Evolutionary conservation across 805 yeast species (phyloP), one percentile per base, ranked within the genome.

Genomic region (Brettanomyces bruxellensis): DNA sequence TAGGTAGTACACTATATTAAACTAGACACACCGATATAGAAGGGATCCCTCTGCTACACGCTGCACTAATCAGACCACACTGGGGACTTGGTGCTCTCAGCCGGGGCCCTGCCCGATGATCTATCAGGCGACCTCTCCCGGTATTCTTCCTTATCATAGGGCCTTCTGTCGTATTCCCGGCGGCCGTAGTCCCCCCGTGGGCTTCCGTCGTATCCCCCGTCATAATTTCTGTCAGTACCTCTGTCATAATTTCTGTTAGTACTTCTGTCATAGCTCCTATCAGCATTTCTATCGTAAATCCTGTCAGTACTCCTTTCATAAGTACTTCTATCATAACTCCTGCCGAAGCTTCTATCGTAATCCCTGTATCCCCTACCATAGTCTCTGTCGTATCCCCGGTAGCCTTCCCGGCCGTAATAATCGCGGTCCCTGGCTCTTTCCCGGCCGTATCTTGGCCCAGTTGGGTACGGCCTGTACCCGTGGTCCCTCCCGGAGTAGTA

Each of bases 11-110:
- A 18, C 18, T 18, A 18, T 18, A 18, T 18, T 18, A 18, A 18
- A 18, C 18, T 9, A 28, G 7, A 28, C 32, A 28, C 32, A 28
- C 32, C 32, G 9, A 9, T 28, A 28, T 28, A 28, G 18, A 18
- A 18, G 18, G 18, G 18, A 18, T 18, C 18, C 18, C 18, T 18
- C 18, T 28, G 11, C 32, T 28, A 28, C 32, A 28, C 32, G 9
- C 11, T 28, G 11, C 11, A 28, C 41, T 49, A 54, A 25, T 54
- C 51, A 1, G 55, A 43, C 56, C 57, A 55, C 43, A 51, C 52
- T 3, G 56, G 56, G 3, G 59, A 52, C 43, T 55, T 40, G 22
- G 50, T 45, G 25, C 24, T 24, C 18, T 22, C 24, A 13, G 40
- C 40, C 25, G 40, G 40, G 13, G 25, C 24, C 25, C 38, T n/a